Evolutionary conservation across 441 rosid species (phyloP), one percentile per base, ranked within the genome.

Genomic region (Omphalea diandra): DNA sequence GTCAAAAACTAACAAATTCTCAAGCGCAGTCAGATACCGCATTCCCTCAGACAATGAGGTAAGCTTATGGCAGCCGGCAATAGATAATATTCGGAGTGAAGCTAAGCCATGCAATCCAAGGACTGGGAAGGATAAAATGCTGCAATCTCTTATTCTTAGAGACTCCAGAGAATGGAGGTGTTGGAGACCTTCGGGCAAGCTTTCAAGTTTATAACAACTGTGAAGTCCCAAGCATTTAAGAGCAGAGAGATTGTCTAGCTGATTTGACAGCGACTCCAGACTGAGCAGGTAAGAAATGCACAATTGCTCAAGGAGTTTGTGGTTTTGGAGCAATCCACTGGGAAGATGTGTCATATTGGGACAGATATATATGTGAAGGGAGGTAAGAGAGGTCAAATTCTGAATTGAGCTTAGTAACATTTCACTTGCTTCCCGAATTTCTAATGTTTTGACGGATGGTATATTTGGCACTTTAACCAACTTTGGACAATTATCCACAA

Each of bases 141-240:
- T 6, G 20, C 76, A 72, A 0, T 2, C 0, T 9, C 0, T 0
- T 14, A 67, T 24, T 0, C 0, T 0, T 52, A 77, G 47, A 0
- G 0, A 0, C 62, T 69, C 74, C 55, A 77, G 43, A 8, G 66
- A 38, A 27, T 44, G 63, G 8, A 72, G 67, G 3, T 65, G 67
- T 12, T 17, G 32, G 18, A 72, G 50, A 57, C 71, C 69, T 11
- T 66, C 46, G 7, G 77, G 68, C 46, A 77, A 69, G 69, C 35
- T 58, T 32, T 68, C 68, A 26, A 77, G 46, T 22, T 65, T 0
- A 22, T 3, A 0, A 53, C 73, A 63, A 0, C 0, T 0, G 0
- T 2, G 0, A 47, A 72, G 10, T 0, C 0, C 0, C 24, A 68
- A 41, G 0, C 0, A 0, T 26, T 64, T 68, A 0, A 76, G 73